These are phyloP conservation scores for Tilletia setariae DNA, from an alignment of 1,284 basidiomycete genomes.

Conservation along the genomic window DNA sequence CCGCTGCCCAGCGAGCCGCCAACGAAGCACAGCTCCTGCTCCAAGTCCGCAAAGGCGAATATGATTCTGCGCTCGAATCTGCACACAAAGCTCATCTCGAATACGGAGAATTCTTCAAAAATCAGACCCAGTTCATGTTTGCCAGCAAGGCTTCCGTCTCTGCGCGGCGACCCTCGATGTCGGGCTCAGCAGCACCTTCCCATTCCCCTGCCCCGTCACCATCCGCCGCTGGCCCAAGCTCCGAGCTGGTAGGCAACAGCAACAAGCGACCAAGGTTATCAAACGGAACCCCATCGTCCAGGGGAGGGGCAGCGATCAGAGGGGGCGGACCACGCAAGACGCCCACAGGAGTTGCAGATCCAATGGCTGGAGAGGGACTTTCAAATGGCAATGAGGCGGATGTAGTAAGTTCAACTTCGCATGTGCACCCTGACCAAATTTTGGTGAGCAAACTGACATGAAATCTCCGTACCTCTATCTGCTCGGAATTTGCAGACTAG, in stretches of 20 bases:
- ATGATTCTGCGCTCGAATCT: not conserved
- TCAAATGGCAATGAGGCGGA: too few relatives aligned
- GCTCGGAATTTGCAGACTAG: too few relatives aligned
- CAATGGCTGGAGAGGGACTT: too few relatives aligned
- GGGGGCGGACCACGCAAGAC: too few relatives aligned
- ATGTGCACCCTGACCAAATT: not conserved
- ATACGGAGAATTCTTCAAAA: slow-evolving; percentile 2
- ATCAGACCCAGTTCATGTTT: slow-evolving; percentile 8
- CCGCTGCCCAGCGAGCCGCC: not conserved
- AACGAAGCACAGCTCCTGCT: slow-evolving; percentile 10
- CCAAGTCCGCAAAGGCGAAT: slow-evolving; percentile 10
- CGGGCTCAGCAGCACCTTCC: not conserved
- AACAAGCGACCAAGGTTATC: not conserved
- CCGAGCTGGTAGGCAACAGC: not conserved
- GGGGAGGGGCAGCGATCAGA: not conserved
- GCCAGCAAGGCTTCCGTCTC: not conserved
- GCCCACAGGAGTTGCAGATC: too few relatives aligned
- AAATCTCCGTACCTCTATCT: too few relatives aligned
- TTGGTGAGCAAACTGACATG: not conserved
- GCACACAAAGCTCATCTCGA: not conserved
- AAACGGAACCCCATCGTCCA: not conserved
- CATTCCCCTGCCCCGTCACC: not conserved
- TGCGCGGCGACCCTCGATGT: not conserved
- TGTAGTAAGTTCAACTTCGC: too few relatives aligned
- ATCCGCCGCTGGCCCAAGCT: too few relatives aligned